These are phyloP conservation scores for Corniculantispora saksenae DNA, from an alignment of 2,329 filamentous ascomycete genomes.

Conservation along the genomic window DNA sequence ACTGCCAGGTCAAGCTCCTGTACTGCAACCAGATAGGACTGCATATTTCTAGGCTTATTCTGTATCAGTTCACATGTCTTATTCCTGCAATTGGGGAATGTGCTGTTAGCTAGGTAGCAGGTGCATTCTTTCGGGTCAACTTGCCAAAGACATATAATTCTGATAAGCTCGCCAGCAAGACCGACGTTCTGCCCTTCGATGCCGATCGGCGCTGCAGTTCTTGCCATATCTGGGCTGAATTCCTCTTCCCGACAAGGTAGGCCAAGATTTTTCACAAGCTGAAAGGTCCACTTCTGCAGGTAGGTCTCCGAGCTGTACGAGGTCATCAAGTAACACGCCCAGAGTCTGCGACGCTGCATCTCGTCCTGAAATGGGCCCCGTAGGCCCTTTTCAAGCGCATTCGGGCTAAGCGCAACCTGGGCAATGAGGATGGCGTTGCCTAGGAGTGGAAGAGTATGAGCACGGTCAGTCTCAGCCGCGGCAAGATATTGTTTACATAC, in stretches of 20 bases:
- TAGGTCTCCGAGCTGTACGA: not conserved
- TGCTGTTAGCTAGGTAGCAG: not conserved
- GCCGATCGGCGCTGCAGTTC: not conserved
- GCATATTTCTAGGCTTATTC: not conserved
- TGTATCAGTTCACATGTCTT: not conserved
- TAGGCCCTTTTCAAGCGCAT: not conserved
- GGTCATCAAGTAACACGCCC: not conserved
- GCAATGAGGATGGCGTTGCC: not conserved
- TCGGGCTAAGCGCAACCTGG: not conserved
- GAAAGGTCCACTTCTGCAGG: not conserved
- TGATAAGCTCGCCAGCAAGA: not conserved
- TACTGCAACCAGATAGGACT: not conserved
- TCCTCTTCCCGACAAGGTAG: not conserved
- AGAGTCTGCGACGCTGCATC: conserved; percentile 2
- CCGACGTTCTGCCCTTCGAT: not conserved
- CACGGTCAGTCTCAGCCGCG: not conserved
- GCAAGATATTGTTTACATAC: not conserved
- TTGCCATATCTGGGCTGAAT: not conserved
- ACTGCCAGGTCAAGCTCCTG: not conserved
- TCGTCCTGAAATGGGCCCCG: not conserved
- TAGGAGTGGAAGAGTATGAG: not conserved
- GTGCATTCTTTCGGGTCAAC: not conserved
- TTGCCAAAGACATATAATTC: not conserved
- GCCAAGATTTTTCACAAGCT: not conserved
- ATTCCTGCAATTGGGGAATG: not conserved